Percentiles rank a stretch among this genome's conserved stretches.
Conservation (phyloP, 1,284 basidiomycete species). For the Stereum hirsutum region DNA sequence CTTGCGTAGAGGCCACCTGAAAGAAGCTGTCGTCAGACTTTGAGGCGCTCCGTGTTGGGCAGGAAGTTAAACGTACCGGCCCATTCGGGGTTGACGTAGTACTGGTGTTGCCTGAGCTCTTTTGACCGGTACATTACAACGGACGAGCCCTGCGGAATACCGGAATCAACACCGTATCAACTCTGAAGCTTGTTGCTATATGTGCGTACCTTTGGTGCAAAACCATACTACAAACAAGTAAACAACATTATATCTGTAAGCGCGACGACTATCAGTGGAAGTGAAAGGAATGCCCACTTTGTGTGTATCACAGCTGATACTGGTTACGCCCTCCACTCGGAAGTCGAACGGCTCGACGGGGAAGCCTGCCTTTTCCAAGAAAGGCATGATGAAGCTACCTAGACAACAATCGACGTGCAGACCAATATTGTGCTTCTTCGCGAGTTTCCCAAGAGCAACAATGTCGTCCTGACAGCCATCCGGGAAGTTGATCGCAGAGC, state of each 20-base stretch:
- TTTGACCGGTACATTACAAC: slow-evolving; percentile 86
- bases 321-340: slow-evolving; percentile 81
- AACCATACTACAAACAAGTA: slow-evolving; percentile 52
- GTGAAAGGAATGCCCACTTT: slow-evolving; percentile 42
- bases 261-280: not conserved
- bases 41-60: slow-evolving; percentile 1
- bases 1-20: slow-evolving; percentile 74
- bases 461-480: slow-evolving; percentile 92
- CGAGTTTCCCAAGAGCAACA: slow-evolving; percentile 68
- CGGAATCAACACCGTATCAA: not conserved
- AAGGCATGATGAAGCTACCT: slow-evolving; percentile 88
- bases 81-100: slow-evolving; percentile 81
- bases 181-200: not conserved
- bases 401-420: slow-evolving; percentile 93
- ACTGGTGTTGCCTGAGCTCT: slow-evolving; percentile 71
- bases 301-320: slow-evolving; percentile 89
- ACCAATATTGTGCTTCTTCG: slow-evolving; percentile 70
- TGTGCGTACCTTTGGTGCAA: slow-evolving; percentile 72
- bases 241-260: slow-evolving; percentile 6
- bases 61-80: slow-evolving; percentile 33
- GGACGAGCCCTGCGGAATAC: slow-evolving; percentile 67
- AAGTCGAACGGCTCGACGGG: slow-evolving; percentile 67
- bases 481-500: slow-evolving; percentile 88
- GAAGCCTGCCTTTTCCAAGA: slow-evolving; percentile 56
- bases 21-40: slow-evolving; percentile 6